phyloP scores from a whole-genome alignment of 768 basidiomycete species.

The Flagelloscypha sp. region DNA sequence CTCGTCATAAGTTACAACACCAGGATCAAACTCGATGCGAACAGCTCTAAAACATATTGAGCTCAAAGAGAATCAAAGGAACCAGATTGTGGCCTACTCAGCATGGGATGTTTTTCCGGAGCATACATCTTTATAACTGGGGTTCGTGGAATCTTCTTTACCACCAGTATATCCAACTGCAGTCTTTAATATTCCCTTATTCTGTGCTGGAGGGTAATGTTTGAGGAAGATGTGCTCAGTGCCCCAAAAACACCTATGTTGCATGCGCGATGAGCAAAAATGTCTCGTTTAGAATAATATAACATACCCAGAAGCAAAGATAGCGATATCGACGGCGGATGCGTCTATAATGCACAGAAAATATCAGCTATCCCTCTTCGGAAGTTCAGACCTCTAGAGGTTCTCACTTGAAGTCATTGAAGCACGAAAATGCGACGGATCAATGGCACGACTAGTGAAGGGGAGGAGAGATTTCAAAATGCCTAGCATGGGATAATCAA shows the following conservation, averaged over 20 bases:
- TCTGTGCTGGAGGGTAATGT: slow-evolving; percentile 60
- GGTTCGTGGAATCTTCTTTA: slow-evolving; percentile 41
- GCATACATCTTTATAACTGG: slow-evolving; percentile 72
- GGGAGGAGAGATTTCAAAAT: too few relatives aligned
- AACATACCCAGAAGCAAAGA: slow-evolving; percentile 23
- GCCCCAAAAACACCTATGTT: slow-evolving; percentile 85
- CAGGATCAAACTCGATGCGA: slow-evolving; percentile 79
- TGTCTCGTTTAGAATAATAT: background rate
- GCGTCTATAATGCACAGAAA: slow-evolving; percentile 29
- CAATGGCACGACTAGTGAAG: slow-evolving; percentile 19
- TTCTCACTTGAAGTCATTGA: slow-evolving; percentile 26
- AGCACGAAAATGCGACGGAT: slow-evolving; percentile 31
- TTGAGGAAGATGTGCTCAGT: slow-evolving; percentile 81
- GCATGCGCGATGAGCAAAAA: slow-evolving; percentile 27
- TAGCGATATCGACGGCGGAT: slow-evolving; percentile 35
- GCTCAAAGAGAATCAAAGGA: too few relatives aligned
- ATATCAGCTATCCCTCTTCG: background rate
- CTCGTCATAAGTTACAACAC: slow-evolving; percentile 69
- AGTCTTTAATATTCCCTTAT: slow-evolving; percentile 69
- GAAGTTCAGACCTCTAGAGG: slow-evolving; percentile 9
- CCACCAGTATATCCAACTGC: slow-evolving; percentile 79
- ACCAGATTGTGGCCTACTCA: too few relatives aligned
- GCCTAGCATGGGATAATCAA: too few relatives aligned
- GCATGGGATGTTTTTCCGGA: slow-evolving; percentile 79
- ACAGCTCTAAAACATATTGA: too few relatives aligned